phyloP scores from a whole-genome alignment of 1,284 basidiomycete genomes.

The Melanopsichium pennsylvanicum region DNA sequence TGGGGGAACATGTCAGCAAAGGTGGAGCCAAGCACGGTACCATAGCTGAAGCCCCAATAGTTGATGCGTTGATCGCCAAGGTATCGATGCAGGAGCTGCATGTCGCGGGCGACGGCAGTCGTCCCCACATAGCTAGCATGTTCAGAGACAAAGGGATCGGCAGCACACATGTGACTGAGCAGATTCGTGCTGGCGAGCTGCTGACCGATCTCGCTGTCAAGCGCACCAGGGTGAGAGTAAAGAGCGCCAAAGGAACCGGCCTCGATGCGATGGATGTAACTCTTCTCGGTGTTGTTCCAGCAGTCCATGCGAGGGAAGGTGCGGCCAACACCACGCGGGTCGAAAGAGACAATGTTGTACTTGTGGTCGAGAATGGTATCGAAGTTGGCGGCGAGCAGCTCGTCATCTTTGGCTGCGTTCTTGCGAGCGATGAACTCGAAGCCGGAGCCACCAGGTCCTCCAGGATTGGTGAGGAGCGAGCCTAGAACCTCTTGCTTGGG shows the following conservation, averaged over 20 bases:
- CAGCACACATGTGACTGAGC: conserved; percentile 22
- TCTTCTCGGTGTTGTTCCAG: conserved; percentile 36
- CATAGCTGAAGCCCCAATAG: conserved; percentile 53
- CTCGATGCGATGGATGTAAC: conserved; percentile 32
- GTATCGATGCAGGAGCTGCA: conserved; percentile 46
- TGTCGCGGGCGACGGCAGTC: conserved; percentile 41
- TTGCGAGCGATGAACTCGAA: conserved; percentile 34
- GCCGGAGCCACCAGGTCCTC: conserved; percentile 51
- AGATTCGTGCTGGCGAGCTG: conserved; percentile 25
- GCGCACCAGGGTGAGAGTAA: conserved; percentile 26
- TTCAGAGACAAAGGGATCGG: conserved; percentile 18
- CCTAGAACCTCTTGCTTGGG: conserved; percentile 37
- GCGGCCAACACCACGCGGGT: conserved; percentile 46
- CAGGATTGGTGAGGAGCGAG: conserved; percentile 47
- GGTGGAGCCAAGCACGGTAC: conserved; percentile 47
- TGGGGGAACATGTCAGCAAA: conserved; percentile 52
- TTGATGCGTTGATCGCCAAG: conserved; percentile 40
- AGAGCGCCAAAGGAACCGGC: conserved; percentile 23
- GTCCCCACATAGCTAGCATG: conserved; percentile 34
- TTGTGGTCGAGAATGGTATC: conserved; percentile 36
- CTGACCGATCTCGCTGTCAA: conserved; percentile 32
- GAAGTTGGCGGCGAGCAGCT: conserved; percentile 27
- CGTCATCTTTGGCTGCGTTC: conserved; percentile 24
- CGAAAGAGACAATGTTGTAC: conserved; percentile 51
- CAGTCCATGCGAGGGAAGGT: conserved; percentile 48